These are phyloP conservation scores for Filobasidium floriforme DNA, from an alignment of 768 basidiomycete species.

Conservation along the genomic window DNA sequence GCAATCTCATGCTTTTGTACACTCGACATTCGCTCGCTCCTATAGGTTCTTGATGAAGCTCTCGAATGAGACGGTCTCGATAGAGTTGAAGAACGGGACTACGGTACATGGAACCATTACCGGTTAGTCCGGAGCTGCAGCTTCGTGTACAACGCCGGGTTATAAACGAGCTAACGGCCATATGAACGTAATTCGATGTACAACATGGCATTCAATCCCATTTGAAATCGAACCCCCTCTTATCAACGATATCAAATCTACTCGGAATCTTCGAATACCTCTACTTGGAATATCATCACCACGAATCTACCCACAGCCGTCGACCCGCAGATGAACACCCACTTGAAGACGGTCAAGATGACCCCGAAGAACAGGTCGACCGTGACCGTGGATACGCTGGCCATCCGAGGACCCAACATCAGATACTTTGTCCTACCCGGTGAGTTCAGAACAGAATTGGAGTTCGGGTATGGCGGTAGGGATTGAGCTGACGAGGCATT, in stretches of 20 bases:
- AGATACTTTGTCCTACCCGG: constrained; percentile 89
- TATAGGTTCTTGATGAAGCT: constrained; percentile 96
- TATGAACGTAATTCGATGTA: background rate
- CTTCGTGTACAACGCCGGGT: too few species aligned
- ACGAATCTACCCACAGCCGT: constrained; percentile 59
- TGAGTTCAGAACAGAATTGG: background rate
- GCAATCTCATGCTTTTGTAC: constrained; percentile 2
- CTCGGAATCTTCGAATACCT: background rate
- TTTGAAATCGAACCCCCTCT: too few species aligned
- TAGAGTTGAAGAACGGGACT: constrained; percentile 96
- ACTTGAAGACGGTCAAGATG: constrained; percentile 95
- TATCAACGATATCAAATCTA: background rate
- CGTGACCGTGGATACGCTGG: constrained; percentile 74
- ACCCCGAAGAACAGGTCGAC: constrained; percentile 86
- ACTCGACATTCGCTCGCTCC: background rate
- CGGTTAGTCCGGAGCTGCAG: constrained; percentile 52
- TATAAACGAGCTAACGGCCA: background rate
- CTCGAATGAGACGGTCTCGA: constrained; percentile 97
- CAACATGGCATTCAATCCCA: too few species aligned
- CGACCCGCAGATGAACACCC: constrained; percentile 99
- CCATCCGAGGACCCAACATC: constrained; percentile 93
- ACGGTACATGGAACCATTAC: constrained; percentile 94
- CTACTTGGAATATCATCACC: background rate
- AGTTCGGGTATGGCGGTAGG: background rate
- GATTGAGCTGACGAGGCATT: too few species aligned